These are phyloP conservation scores for Xenosphaeropsis pyriputrescens DNA, from an alignment of 2,329 filamentous ascomycete genomes.

Conservation along the genomic window DNA sequence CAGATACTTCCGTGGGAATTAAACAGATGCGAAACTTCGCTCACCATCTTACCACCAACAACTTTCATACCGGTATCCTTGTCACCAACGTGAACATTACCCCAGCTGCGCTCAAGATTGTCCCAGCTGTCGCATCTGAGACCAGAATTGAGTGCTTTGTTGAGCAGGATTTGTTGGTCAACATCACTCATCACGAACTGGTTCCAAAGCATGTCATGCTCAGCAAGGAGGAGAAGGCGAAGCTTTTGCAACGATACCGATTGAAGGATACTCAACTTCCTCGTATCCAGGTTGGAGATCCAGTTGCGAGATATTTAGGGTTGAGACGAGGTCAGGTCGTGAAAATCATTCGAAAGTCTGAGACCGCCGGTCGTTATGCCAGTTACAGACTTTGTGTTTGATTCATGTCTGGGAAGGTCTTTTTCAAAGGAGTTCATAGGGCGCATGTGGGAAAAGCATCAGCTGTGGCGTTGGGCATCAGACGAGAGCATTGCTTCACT, in stretches of 20 bases:
- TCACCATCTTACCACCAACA: constrained; percentile 62
- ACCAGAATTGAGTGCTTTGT: constrained; percentile 88
- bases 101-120: constrained; percentile 73
- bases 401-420: constrained; percentile 4
- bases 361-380: constrained; percentile 92
- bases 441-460: too few relatives aligned
- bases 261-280: constrained; percentile 96
- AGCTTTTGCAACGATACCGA: constrained; percentile 76
- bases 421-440: too few relatives aligned
- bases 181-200: constrained; percentile 95
- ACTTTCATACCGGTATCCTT: constrained; percentile 84
- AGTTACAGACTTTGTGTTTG: constrained; percentile 69
- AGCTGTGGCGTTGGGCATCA: too few relatives aligned
- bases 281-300: constrained; percentile 80
- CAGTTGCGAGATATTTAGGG: constrained; percentile 83
- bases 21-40: constrained; percentile 87
- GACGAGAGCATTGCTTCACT: too few relatives aligned
- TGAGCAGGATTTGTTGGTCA: constrained; percentile 90
- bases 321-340: constrained; percentile 87
- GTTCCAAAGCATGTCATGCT: constrained; percentile 89
- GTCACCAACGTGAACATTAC: constrained; percentile 74
- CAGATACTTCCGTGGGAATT: constrained; percentile 68
- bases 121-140: constrained; percentile 59
- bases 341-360: constrained; percentile 92
- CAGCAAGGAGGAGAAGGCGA: constrained; percentile 76